phyloP scores from a whole-genome alignment of 495 filamentous ascomycete genomes.

The Aspergillus sclerotioniger region DNA sequence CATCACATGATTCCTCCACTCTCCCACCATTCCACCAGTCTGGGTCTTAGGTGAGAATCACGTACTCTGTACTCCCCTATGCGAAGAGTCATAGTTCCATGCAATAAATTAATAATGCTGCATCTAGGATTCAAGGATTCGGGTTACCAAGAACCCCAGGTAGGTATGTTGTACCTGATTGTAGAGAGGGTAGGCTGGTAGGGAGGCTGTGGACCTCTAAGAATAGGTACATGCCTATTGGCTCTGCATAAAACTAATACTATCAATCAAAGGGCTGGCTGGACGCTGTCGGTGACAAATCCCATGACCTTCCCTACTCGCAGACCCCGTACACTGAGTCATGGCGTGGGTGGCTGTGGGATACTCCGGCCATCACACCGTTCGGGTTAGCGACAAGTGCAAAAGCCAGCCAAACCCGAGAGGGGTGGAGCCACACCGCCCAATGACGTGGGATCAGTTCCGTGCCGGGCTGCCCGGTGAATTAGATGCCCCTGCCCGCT shows the following conservation, averaged over 20 bases:
- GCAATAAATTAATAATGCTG: neutral
- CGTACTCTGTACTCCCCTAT: neutral
- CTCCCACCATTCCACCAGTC: too few relatives aligned
- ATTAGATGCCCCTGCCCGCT: neutral
- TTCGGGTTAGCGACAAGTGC: neutral
- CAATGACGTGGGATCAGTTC: neutral
- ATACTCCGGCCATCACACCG: too few relatives aligned
- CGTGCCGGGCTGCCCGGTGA: neutral
- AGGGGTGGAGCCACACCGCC: neutral
- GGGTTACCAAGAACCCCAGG: neutral
- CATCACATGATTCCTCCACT: neutral
- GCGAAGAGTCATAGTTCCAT: neutral
- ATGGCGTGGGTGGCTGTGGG: constrained; percentile 11
- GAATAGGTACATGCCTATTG: constrained; percentile 5
- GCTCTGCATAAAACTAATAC: neutral
- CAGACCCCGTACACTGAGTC: constrained; percentile 16
- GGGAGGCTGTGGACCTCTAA: constrained; percentile 4
- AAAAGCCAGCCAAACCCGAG: neutral
- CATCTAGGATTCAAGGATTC: neutral
- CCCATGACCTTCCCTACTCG: constrained; percentile 14
- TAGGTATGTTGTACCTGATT: too few relatives aligned
- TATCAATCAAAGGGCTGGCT: neutral
- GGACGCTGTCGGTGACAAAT: neutral
- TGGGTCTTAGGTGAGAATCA: too few relatives aligned
- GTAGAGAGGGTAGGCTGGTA: neutral